These are phyloP conservation scores for Blastocystis hominis DNA, from an alignment of 352 stramenopile genomes.

Conservation along the genomic window DNA sequence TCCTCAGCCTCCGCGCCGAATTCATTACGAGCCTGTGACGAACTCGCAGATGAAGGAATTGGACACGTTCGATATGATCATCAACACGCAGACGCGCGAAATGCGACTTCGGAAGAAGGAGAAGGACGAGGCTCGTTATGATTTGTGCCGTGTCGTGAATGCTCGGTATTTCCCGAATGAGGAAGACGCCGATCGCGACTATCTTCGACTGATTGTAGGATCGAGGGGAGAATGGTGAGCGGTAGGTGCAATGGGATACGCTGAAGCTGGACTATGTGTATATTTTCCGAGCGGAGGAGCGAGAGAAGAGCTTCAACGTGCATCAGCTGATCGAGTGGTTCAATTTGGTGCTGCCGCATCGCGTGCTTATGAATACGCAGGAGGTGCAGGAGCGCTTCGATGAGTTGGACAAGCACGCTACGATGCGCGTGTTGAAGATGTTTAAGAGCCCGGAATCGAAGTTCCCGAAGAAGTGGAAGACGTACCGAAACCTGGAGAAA, in stretches of 20 bases:
- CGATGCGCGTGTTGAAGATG: constrained; percentile 3
- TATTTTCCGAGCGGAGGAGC: constrained; percentile 11
- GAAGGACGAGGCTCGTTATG: constrained; percentile 20
- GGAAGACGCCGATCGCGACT: not conserved
- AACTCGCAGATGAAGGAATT: constrained; percentile 46
- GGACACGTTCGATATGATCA: not conserved
- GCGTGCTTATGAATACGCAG: constrained; percentile 5
- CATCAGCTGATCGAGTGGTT: constrained; percentile 49
- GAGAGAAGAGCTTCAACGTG: not conserved
- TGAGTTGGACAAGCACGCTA: not conserved
- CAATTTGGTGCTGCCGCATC: not conserved
- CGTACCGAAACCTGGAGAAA: not conserved
- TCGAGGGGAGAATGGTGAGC: not conserved
- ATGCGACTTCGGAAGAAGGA: constrained; percentile 31
- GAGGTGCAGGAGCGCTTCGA: not conserved
- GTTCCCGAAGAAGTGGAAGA: constrained; percentile 25
- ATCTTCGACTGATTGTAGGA: constrained; percentile 32
- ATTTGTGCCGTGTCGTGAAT: constrained; percentile 47
- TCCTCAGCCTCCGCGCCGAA: not conserved
- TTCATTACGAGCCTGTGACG: not conserved
- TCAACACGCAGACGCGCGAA: constrained; percentile 42
- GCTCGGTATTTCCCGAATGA: constrained; percentile 25
- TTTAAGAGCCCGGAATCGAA: not conserved
- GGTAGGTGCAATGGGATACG: constrained; percentile 43
- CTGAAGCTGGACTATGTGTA: constrained; percentile 52